phyloP scores from a whole-genome alignment of 495 filamentous ascomycete genomes.

The Chaetomidium leptoderma region DNA sequence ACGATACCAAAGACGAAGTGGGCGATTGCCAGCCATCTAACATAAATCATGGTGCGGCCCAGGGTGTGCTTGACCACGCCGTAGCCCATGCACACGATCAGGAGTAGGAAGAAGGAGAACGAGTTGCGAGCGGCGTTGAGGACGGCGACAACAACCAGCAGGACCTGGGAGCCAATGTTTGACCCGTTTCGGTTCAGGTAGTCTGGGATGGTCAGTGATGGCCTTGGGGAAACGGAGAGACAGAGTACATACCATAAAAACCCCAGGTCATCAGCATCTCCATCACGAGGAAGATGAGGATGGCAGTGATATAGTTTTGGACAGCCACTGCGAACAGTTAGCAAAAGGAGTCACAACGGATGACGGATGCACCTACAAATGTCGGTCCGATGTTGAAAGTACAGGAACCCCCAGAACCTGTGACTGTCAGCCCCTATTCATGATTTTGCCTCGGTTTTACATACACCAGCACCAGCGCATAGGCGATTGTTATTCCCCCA shows the following conservation, averaged over 20 bases:
- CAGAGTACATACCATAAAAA: conserved; percentile 63
- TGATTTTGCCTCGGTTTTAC: neutral
- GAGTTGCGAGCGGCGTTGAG: conserved; percentile 92
- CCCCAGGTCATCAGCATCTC: conserved; percentile 99
- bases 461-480: conserved; percentile 71
- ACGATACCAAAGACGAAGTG: conserved; percentile 95
- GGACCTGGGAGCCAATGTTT: conserved; percentile 74
- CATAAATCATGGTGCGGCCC: conserved; percentile 89
- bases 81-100: conserved; percentile 99
- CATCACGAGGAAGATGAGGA: conserved; percentile 85
- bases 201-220: conserved; percentile 49
- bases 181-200: conserved; percentile 85
- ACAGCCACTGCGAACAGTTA: conserved; percentile 67
- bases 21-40: conserved; percentile 80
- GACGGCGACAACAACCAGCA: conserved; percentile 85
- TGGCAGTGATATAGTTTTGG: conserved; percentile 99
- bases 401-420: conserved; percentile 87
- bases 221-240: neutral
- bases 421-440: conserved; percentile 3
- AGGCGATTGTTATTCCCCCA: conserved; percentile 87
- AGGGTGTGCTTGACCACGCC: conserved; percentile 95
- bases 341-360: conserved; percentile 9
- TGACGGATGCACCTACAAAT: conserved; percentile 57
- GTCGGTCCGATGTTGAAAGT: conserved; percentile 88
- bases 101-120: conserved; percentile 96